Base-by-base conservation (phyloP, 768 basidiomycete species). In the Rhizopogon salebrosus region DNA sequence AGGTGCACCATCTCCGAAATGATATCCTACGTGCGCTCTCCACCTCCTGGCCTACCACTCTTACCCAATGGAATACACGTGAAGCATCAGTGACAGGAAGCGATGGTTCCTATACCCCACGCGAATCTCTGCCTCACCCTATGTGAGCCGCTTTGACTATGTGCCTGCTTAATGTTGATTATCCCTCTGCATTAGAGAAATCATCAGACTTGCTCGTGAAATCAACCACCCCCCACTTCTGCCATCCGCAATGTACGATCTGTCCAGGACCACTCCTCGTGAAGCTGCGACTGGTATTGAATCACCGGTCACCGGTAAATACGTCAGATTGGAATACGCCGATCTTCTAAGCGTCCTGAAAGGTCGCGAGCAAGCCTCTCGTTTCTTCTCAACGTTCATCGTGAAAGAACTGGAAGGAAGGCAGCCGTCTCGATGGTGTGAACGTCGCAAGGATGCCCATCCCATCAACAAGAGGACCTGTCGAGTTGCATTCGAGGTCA, bases 201-300 rank as follows among this genome's bases (percentile, higher is more conserved):
- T 89, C 52, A 87, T 90, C 59, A 83, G 83, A 43, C 69, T 89
- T 4, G 86, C 85, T 20, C 75, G 80, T 53, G 77, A 79, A 51
- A 75, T 78, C 24, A 68, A 79, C 38, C 75, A 81, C 0, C 71
- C 70, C 0, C 77, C 82, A 57, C 77, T 90, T 31, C 72, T 89
- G 3, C 86, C 87, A 4, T 78, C 88, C 26, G 87, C 87, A 5
- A 87, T 88, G 69, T 91, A 91, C 65, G 89, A 90, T 64, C 77
- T 91, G 38, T 89, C 84, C 20, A 84, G 89, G 37, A 80, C 71
- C 59, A 69, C 78, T 27, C 81, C 85, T 2, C 87, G 82, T 60
- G 79, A 81, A 45, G 79, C 81, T 31, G 78, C 79, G 26, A 65
- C 72, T 6, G 86, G 84, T 6, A 72, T 77, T 63, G 72, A 67